phyloP scores from a whole-genome alignment of 2,329 filamentous ascomycete genomes.

The Chaetomium strumarium region DNA sequence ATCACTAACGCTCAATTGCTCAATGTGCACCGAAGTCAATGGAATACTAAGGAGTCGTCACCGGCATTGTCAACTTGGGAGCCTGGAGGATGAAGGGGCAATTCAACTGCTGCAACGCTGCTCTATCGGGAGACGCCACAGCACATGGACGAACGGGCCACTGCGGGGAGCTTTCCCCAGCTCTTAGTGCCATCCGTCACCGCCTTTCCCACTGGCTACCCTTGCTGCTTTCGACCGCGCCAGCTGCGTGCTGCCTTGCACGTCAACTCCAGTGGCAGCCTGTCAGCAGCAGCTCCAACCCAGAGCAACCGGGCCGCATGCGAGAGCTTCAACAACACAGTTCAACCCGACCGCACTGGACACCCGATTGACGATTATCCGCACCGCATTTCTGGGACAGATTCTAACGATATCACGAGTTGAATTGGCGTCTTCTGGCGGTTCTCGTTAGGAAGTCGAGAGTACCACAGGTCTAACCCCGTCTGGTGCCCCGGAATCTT shows the following conservation, averaged over 20 bases:
- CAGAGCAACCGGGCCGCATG: slow-evolving; percentile 15
- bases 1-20: background rate
- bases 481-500: background rate
- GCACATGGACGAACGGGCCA: too few relatives aligned
- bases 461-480: background rate
- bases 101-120: background rate
- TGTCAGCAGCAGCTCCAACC: slow-evolving; percentile 23
- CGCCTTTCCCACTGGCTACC: slow-evolving; percentile 15
- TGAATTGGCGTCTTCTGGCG: background rate
- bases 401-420: background rate
- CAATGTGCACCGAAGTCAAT: slow-evolving; percentile 1
- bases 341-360: background rate
- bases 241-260: slow-evolving; percentile 32
- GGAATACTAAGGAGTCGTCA: slow-evolving; percentile 4
- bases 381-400: background rate
- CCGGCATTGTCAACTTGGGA: background rate
- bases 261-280: slow-evolving; percentile 16
- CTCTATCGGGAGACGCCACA: background rate
- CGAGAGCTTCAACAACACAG: slow-evolving; percentile 8
- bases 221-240: slow-evolving; percentile 26
- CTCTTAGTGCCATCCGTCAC: slow-evolving; percentile 19
- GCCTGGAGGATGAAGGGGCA: slow-evolving; percentile 21
- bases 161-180: slow-evolving; percentile 8
- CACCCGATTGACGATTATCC: slow-evolving; percentile 1
- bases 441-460: background rate